Conservation (phyloP, 305 asterid species). For the Ajuga reptans region DNA sequence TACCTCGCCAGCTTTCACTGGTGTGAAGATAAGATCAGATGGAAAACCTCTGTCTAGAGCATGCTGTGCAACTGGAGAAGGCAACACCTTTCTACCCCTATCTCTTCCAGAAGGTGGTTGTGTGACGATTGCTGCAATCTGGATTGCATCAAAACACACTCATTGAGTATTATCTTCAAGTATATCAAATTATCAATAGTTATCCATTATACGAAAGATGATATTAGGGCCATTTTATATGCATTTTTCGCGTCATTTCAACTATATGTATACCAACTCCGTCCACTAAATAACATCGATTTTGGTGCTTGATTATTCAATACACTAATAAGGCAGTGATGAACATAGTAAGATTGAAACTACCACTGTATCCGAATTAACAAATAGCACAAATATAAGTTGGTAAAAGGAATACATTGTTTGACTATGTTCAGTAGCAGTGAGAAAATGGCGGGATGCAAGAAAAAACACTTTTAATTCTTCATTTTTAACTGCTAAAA, state of each 20-base stretch:
- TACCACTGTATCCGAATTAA: neutral
- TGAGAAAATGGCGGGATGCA: neutral
- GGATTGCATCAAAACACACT: constrained; percentile 21
- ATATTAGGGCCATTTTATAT: neutral
- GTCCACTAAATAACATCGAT: neutral
- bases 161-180: neutral
- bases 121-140: constrained; percentile 88
- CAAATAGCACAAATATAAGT: neutral
- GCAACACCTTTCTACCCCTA: constrained; percentile 83
- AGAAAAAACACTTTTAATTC: neutral
- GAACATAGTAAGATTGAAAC: neutral
- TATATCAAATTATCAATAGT: constrained; percentile 1
- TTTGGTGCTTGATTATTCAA: neutral
- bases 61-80: constrained; percentile 86
- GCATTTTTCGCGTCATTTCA: neutral
- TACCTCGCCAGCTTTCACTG: constrained; percentile 85
- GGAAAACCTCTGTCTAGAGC: constrained; percentile 77
- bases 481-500: neutral
- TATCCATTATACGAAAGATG: neutral
- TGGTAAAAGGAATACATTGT: neutral
- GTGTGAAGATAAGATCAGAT: constrained; percentile 70
- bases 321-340: neutral
- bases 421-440: neutral
- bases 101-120: constrained; percentile 89
- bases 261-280: neutral